These are phyloP conservation scores for Suillus tomentosus DNA, from an alignment of 768 basidiomycete genomes.

Conservation along the genomic window DNA sequence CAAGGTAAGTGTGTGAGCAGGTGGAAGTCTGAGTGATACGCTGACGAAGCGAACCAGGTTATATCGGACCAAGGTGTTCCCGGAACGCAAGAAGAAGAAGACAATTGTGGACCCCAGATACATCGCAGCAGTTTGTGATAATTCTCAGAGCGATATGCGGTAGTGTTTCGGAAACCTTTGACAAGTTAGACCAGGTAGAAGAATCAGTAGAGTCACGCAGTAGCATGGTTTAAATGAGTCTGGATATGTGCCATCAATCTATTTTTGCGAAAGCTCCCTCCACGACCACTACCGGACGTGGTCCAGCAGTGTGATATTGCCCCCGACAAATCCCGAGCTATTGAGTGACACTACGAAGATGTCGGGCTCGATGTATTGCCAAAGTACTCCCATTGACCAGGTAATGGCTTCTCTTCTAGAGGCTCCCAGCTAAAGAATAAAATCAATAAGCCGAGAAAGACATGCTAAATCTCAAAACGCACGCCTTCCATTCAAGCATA, in stretches of 20 bases:
- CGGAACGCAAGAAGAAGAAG: conserved; percentile 67
- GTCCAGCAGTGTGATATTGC: conserved; percentile 9
- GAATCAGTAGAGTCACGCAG: not conserved
- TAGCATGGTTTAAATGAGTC: not conserved
- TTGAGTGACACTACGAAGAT: conserved; percentile 20
- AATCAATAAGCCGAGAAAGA: conserved; percentile 12
- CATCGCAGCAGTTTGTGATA: conserved; percentile 23
- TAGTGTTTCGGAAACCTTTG: not conserved
- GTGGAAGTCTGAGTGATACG: not conserved
- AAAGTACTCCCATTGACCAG: conserved; percentile 88
- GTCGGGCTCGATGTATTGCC: conserved; percentile 52
- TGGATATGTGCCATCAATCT: conserved; percentile 1
- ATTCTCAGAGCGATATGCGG: not conserved
- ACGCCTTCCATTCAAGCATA: conserved; percentile 98
- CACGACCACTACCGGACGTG: not conserved
- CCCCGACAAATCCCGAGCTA: conserved; percentile 34
- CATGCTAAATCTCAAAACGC: conserved; percentile 39
- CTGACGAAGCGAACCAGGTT: conserved; percentile 45
- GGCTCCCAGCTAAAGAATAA: conserved; percentile 75
- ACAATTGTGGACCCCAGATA: conserved; percentile 55
- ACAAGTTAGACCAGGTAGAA: not conserved
- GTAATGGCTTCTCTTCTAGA: conserved; percentile 75
- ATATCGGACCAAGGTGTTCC: conserved; percentile 69
- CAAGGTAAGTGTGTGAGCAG: conserved; percentile 43
- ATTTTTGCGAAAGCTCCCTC: conserved; percentile 3